These are phyloP conservation scores for Parachaetomium inaequale DNA, from an alignment of 495 filamentous ascomycete genomes.

Conservation along the genomic window DNA sequence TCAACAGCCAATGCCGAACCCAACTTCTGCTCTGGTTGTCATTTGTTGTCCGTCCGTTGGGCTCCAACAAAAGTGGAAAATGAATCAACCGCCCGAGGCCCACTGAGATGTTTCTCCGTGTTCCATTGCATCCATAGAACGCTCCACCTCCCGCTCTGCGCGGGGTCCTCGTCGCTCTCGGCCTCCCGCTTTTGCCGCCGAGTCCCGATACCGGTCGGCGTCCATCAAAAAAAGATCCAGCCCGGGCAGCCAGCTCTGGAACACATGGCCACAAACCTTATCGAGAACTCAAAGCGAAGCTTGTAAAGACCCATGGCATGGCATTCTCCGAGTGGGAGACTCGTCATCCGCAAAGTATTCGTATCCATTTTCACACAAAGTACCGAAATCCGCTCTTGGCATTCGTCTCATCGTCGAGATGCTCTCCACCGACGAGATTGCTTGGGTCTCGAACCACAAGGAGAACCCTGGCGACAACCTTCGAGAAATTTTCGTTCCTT, in stretches of 20 bases:
- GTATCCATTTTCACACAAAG: not conserved
- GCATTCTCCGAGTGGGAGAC: not conserved
- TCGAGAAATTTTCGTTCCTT: slow-evolving; percentile 2
- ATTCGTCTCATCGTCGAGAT: not conserved
- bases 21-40: not conserved
- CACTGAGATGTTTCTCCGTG: not conserved
- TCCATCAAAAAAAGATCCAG: not conserved
- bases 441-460: not conserved
- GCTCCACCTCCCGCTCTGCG: not conserved
- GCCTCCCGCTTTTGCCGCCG: not conserved
- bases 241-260: too few relatives aligned
- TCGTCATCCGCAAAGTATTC: not conserved
- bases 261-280: not conserved
- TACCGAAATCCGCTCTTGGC: not conserved
- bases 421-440: not conserved
- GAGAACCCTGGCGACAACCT: not conserved
- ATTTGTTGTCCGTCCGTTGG: too few relatives aligned
- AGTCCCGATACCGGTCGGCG: not conserved
- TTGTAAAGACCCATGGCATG: not conserved
- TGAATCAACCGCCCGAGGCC: not conserved
- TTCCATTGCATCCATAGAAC: not conserved
- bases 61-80: not conserved
- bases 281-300: not conserved
- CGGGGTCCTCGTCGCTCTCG: not conserved
- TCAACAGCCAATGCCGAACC: not conserved